phyloP scores from a whole-genome alignment of 2,329 filamentous ascomycete species.

The Parafenestella ontariensis region DNA sequence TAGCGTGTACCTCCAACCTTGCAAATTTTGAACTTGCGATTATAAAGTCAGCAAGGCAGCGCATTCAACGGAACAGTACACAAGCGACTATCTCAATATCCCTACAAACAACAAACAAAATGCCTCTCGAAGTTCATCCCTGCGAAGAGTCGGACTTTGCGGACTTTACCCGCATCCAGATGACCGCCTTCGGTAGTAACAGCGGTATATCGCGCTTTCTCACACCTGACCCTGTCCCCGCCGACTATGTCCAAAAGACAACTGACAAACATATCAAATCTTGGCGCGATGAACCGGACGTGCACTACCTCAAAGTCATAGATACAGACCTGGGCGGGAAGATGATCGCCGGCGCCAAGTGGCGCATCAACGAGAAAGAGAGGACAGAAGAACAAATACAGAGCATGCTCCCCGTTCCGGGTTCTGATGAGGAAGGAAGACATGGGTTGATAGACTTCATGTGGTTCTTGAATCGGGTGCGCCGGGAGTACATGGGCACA shows the following conservation, averaged over 20 bases:
- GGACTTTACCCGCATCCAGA: slow-evolving; percentile 36
- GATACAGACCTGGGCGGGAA: slow-evolving; percentile 41
- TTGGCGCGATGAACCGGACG: slow-evolving; percentile 32
- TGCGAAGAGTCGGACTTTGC: slow-evolving; percentile 36
- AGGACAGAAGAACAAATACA: slow-evolving; percentile 41
- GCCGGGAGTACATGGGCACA: slow-evolving; percentile 41
- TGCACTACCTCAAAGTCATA: slow-evolving; percentile 41
- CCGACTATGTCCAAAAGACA: slow-evolving; percentile 21
- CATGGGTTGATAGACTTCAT: slow-evolving; percentile 38
- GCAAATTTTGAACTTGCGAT: background rate
- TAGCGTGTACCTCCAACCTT: background rate
- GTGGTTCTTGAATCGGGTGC: slow-evolving; percentile 29
- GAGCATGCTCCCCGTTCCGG: slow-evolving; percentile 34
- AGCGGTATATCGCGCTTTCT: slow-evolving; percentile 36
- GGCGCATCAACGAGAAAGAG: slow-evolving; percentile 45
- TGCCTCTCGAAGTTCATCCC: slow-evolving; percentile 46
- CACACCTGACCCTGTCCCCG: slow-evolving; percentile 23
- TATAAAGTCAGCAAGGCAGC: background rate
- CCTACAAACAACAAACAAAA: slow-evolving; percentile 14
- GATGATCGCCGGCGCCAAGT: slow-evolving; percentile 47
- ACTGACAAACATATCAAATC: slow-evolving; percentile 37
- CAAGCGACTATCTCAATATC: background rate
- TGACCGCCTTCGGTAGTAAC: slow-evolving; percentile 36
- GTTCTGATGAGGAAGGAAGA: slow-evolving; percentile 31
- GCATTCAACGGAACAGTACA: background rate